phyloP scores from a whole-genome alignment of 2,329 filamentous ascomycete genomes.

The Claviceps paspali region DNA sequence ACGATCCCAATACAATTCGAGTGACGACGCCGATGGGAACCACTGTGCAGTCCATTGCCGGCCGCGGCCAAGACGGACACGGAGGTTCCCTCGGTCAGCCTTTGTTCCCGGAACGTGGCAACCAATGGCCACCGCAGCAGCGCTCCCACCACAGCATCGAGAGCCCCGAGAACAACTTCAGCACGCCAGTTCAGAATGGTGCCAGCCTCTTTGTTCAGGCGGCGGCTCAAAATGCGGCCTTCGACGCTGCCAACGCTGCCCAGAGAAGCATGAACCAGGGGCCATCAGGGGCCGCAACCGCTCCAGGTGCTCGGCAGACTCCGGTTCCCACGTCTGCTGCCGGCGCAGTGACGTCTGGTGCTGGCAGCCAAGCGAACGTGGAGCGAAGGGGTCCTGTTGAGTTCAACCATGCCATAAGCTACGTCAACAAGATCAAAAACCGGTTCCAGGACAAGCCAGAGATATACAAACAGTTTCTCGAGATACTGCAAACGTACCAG shows the following conservation, averaged over 20 bases:
- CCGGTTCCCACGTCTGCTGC: slow-evolving; percentile 42
- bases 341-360: slow-evolving; percentile 45
- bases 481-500: slow-evolving; percentile 96
- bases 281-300: slow-evolving; percentile 26
- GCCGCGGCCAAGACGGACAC: slow-evolving; percentile 30
- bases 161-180: slow-evolving; percentile 48
- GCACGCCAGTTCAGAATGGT: slow-evolving; percentile 37
- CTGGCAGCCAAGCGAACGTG: slow-evolving; percentile 43
- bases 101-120: slow-evolving; percentile 31
- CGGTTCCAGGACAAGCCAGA: slow-evolving; percentile 93
- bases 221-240: slow-evolving; percentile 21
- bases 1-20: slow-evolving; percentile 88
- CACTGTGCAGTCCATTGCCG: slow-evolving; percentile 73
- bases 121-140: slow-evolving; percentile 44
- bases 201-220: slow-evolving; percentile 31
- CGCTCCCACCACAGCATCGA: slow-evolving; percentile 42
- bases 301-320: slow-evolving; percentile 37
- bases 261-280: slow-evolving; percentile 18
- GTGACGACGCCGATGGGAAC: slow-evolving; percentile 98
- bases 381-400: slow-evolving; percentile 91
- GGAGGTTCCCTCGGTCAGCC: slow-evolving; percentile 24
- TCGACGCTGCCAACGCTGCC: slow-evolving; percentile 16
- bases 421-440: slow-evolving; percentile 99
- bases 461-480: slow-evolving; percentile 97
- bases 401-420: slow-evolving; percentile 98